Percentiles rank a stretch among this genome's conserved stretches.
Evolutionary conservation across 345 rosid species (phyloP).

Genomic region (Brassica nigra): DNA sequence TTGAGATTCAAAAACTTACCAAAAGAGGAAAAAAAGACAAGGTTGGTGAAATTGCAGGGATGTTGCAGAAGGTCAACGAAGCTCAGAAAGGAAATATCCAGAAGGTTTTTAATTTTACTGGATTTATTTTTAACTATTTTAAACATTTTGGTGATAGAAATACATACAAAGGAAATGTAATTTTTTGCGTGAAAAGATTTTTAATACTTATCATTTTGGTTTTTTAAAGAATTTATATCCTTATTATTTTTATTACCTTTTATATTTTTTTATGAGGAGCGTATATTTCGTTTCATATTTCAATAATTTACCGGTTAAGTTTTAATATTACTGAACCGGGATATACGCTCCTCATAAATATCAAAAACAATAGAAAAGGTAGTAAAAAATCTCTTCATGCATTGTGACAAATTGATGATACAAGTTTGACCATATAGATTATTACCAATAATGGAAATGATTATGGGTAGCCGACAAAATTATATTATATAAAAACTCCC

Average conservation of each 20-base stretch:
- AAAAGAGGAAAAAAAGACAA: too few species aligned
- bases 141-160: background rate
- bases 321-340: slow-evolving; percentile 5
- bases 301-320: background rate
- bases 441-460: background rate
- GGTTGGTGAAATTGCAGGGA: too few species aligned
- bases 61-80: too few species aligned
- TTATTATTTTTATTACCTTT: background rate
- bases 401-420: background rate
- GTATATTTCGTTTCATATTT: background rate
- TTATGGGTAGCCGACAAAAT: background rate
- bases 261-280: background rate
- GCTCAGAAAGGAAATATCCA: too few species aligned
- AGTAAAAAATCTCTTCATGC: background rate
- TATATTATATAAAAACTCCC: slow-evolving; percentile 16
- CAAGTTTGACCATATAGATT: slow-evolving; percentile 30
- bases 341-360: background rate
- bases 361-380: background rate
- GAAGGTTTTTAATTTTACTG: too few species aligned
- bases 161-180: background rate
- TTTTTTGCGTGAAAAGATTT: background rate
- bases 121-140: background rate
- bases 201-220: background rate
- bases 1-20: too few species aligned
- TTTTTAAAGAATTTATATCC: background rate